Conservation (phyloP, 129 eudicot species). For the Flaveria brownii region DNA sequence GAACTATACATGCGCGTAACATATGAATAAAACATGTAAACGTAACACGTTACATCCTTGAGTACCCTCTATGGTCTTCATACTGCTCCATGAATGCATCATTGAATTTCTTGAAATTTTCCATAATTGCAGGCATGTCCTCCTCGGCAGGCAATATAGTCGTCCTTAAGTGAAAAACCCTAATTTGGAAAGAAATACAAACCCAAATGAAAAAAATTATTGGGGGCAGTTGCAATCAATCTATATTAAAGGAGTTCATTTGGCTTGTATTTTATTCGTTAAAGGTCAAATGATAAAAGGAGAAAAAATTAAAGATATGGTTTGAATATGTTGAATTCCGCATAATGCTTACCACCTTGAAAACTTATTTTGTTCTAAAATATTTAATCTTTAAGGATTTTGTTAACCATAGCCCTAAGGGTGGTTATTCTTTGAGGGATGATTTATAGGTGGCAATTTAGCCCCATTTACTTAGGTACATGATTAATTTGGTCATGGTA, state of each 20-base stretch:
- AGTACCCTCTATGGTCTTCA: slow-evolving; percentile 75
- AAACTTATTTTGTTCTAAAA: too few relatives aligned
- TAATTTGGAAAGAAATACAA: slow-evolving; percentile 10
- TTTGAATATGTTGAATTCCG: not conserved
- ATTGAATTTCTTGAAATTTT: slow-evolving; percentile 90
- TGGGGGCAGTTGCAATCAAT: too few relatives aligned
- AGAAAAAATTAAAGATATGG: not conserved
- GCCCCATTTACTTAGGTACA: not conserved
- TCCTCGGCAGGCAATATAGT: slow-evolving; percentile 97
- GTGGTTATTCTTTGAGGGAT: too few relatives aligned
- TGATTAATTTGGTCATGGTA: not conserved
- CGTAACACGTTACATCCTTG: slow-evolving; percentile 59
- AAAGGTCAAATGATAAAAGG: not conserved
- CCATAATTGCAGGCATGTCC: slow-evolving; percentile 98
- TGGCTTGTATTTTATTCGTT: not conserved
- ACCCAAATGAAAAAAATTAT: not conserved
- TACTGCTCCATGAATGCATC: slow-evolving; percentile 88
- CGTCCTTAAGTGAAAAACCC: slow-evolving; percentile 95
- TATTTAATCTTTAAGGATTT: too few relatives aligned
- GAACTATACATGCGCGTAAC: slow-evolving; percentile 42
- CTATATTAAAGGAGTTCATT: too few relatives aligned
- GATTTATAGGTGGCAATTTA: not conserved
- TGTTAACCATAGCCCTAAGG: too few relatives aligned
- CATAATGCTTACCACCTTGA: not conserved
- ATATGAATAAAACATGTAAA: slow-evolving; percentile 25